Base-by-base conservation (phyloP, 371 early-diverging fungal genomes). In the Mycotypha africana region DNA sequence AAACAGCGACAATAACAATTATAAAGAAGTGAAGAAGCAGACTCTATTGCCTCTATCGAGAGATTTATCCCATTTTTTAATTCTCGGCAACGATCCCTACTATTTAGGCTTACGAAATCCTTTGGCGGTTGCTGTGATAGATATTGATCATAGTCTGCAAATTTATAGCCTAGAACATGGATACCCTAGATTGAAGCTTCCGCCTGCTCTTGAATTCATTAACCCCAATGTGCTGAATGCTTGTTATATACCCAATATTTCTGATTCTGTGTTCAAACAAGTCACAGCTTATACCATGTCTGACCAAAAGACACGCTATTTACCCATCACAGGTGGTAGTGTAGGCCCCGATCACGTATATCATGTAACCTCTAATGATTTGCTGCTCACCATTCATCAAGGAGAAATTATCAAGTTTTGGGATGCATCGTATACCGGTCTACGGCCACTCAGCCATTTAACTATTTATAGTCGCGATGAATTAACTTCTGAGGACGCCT, bases 381-480 rank as follows among this genome's bases (percentile, higher is more conserved):
- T 80, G 5, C 42, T 80, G 16, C 42, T 76, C 2, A 78, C 81
- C 0, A 60, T 69, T 16, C 81, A 80, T 41, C 56, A 53, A 6
- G 65, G 64, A 16, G 56, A 57, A 25, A 53, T 63, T 15, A 49
- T 80, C 22, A 70, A 69, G 1, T 73, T 76, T 40, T 80, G 78
- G 76, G 81, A 80, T 35, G 76, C 81, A 4, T 63, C 78, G 0
- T 74, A 52, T 44, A 65, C 67, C n/a, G 56, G 63, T 0, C 58
- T 73, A 17, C 56, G 71, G 2, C 78, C 78, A 2, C 45, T 80
- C n/a, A 56, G 68, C 30, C 62, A 74, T 39, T 54, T 74, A 7
- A 71, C 74, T 1, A 55, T 73, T 16, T 20, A 45, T 7, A 58
- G 59, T 25, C 35, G 40, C 2, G 49, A 57, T 3, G 52, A 54